These are phyloP conservation scores for Globisporangium spiculum DNA, from an alignment of 352 stramenopile species.

Conservation along the genomic window DNA sequence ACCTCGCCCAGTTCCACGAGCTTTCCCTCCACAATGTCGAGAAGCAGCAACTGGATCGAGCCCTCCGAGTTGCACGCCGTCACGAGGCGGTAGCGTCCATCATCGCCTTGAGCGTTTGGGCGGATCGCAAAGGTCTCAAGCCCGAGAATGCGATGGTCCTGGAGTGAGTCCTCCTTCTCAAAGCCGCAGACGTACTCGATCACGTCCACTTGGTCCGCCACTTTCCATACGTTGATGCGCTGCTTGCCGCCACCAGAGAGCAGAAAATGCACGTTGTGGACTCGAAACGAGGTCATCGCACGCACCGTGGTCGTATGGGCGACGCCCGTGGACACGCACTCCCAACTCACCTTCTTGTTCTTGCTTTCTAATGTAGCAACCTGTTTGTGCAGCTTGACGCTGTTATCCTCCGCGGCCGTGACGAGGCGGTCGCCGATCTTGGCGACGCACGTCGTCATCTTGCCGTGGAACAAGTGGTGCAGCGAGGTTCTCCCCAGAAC, in stretches of 20 bases:
- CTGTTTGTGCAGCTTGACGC: slow-evolving; percentile 64
- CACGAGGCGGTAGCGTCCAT: slow-evolving; percentile 45
- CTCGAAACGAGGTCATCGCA: slow-evolving; percentile 47
- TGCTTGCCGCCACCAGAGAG: slow-evolving; percentile 82
- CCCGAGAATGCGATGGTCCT: slow-evolving; percentile 84
- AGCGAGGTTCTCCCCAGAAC: slow-evolving; percentile 40
- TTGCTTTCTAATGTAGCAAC: background rate
- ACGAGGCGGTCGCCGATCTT: slow-evolving; percentile 51
- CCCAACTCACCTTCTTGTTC: slow-evolving; percentile 24
- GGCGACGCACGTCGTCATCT: slow-evolving; percentile 66
- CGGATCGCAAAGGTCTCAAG: slow-evolving; percentile 53
- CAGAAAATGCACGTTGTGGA: slow-evolving; percentile 40
- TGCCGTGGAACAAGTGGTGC: slow-evolving; percentile 68
- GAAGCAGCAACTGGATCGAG: slow-evolving; percentile 52
- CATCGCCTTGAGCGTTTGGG: background rate
- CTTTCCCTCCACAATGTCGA: slow-evolving; percentile 35
- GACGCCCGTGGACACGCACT: slow-evolving; percentile 47
- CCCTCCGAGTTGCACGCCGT: slow-evolving; percentile 79
- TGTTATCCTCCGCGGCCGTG: slow-evolving; percentile 82
- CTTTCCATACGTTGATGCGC: slow-evolving; percentile 71
- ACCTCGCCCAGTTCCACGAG: slow-evolving; percentile 54
- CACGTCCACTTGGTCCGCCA: slow-evolving; percentile 31
- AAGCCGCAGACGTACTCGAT: slow-evolving; percentile 62
- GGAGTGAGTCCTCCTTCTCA: slow-evolving; percentile 49
- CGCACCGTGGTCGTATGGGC: slow-evolving; percentile 84